Base-by-base conservation (phyloP, 2,329 filamentous ascomycete genomes). In the Fusarium nisikadoi region DNA sequence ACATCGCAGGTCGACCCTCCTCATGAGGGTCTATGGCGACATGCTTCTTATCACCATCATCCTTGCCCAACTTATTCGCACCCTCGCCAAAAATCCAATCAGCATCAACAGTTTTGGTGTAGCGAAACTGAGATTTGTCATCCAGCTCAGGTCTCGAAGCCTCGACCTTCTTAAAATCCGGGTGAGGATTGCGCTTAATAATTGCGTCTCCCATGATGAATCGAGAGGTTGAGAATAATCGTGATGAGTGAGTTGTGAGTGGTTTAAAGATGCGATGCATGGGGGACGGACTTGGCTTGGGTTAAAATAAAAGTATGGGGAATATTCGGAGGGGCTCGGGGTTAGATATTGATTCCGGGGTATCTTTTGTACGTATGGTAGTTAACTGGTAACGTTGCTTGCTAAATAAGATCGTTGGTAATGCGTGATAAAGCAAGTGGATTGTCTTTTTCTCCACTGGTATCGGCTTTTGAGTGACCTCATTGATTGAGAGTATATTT, bases 11-110 rank as follows among this genome's bases (percentile, higher is more conserved):
- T 1, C 95, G 88, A 36, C 91, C 93, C 33, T 90, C 84, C 62
- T 87, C 91, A 80, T 95, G 90, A 0, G 95, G 95, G 81, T 97
- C 92, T 76, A 98, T 97, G 78, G 91, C 84, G 72, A 95, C 82
- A 83, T 97, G 93, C 65, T 89, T 88, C 60, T 73, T 65, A 59
- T 49, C 65, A 9, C 19, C 35, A 27, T 35, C 65, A 23, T 73
- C 65, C 42, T 73, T 62, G 62, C 77, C 67, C 33, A 82, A 80
- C 29, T 84, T 80, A 83, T 94, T 94, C 67, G 89, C 86, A 72
- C 93, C 93, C 53, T 84, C 79, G 61, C 92, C 93, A 64, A 87
- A 86, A 42, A 85, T 84, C 93, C 93, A 95, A 47, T 83, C 79
- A 0, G 93, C 90, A 25, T 87, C 81, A n/a, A 86, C 83, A 2